phyloP scores from a whole-genome alignment of 2,329 filamentous ascomycete genomes.

The Xylariales sp. region DNA sequence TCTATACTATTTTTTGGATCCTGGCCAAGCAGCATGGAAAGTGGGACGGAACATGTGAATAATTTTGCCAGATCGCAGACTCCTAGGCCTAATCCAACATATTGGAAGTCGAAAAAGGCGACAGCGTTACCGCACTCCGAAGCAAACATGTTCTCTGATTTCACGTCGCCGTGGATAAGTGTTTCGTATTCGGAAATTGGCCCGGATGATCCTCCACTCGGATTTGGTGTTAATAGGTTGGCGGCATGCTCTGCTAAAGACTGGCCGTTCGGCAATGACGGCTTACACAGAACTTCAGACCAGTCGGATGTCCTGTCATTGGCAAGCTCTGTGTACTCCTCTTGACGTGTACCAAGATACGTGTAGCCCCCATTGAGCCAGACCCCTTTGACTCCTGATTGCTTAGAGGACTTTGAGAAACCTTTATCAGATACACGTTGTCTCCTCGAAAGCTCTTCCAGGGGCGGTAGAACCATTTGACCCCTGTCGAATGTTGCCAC shows the following conservation, averaged over 20 bases:
- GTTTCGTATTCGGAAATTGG: constrained; percentile 38
- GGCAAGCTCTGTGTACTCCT: constrained; percentile 47
- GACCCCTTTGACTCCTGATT: constrained; percentile 29
- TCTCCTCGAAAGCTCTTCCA: constrained; percentile 43
- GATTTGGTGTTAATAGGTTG: constrained; percentile 37
- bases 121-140: constrained; percentile 42
- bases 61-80: constrained; percentile 64
- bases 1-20: constrained; percentile 22
- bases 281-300: constrained; percentile 43
- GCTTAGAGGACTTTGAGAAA: neutral
- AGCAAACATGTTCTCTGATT: constrained; percentile 65
- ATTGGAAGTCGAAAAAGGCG: constrained; percentile 68
- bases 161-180: constrained; percentile 65
- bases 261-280: constrained; percentile 10
- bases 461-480: constrained; percentile 45
- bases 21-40: constrained; percentile 40
- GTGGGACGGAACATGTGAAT: constrained; percentile 61
- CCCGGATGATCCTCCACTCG: neutral
- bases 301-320: constrained; percentile 49
- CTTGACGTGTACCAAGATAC: constrained; percentile 58
- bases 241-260: constrained; percentile 51
- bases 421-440: constrained; percentile 9
- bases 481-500: constrained; percentile 14
- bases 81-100: constrained; percentile 59
- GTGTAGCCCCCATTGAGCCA: constrained; percentile 67